Conservation (phyloP, 2,329 filamentous ascomycete genomes). For the Penicillium sp. region DNA sequence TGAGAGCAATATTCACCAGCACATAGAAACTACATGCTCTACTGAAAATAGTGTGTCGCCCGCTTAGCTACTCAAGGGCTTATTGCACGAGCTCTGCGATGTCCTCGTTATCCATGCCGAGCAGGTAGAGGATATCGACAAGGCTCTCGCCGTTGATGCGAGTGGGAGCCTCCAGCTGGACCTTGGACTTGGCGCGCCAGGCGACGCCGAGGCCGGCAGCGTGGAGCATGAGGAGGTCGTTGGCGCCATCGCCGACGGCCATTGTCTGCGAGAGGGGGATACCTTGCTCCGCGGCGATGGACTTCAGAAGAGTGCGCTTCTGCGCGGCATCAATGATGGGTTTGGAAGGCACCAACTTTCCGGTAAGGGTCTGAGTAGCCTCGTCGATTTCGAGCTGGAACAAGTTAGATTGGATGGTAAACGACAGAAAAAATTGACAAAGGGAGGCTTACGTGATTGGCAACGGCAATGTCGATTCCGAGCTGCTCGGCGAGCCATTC, state of each 20-base stretch:
- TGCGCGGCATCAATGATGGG: conserved; percentile 61
- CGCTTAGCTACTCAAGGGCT: conserved; percentile 1
- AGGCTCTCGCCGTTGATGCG: conserved; percentile 59
- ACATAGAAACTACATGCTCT: neutral
- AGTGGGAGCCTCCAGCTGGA: conserved; percentile 61
- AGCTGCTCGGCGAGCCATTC: conserved; percentile 78
- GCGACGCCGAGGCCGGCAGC: conserved; percentile 62
- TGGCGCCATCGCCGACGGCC: conserved; percentile 63
- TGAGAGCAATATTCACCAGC: neutral
- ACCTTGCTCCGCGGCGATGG: conserved; percentile 55
- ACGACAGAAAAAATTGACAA: neutral
- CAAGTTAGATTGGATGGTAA: neutral
- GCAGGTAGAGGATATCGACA: conserved; percentile 58
- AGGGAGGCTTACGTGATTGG: conserved; percentile 67
- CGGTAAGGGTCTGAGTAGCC: conserved; percentile 52
- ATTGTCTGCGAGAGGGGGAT: conserved; percentile 57
- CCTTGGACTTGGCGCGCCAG: conserved; percentile 64
- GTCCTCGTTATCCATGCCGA: conserved; percentile 54
- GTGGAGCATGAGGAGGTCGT: conserved; percentile 65
- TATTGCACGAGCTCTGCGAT: conserved; percentile 45
- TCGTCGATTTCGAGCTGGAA: conserved; percentile 50
- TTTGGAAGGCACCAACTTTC: conserved; percentile 52
- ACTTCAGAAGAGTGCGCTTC: conserved; percentile 56
- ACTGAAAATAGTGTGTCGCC: neutral
- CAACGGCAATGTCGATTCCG: conserved; percentile 82